Conservation (phyloP, 352 stramenopile genomes). For the Phytophthora ramorum region DNA sequence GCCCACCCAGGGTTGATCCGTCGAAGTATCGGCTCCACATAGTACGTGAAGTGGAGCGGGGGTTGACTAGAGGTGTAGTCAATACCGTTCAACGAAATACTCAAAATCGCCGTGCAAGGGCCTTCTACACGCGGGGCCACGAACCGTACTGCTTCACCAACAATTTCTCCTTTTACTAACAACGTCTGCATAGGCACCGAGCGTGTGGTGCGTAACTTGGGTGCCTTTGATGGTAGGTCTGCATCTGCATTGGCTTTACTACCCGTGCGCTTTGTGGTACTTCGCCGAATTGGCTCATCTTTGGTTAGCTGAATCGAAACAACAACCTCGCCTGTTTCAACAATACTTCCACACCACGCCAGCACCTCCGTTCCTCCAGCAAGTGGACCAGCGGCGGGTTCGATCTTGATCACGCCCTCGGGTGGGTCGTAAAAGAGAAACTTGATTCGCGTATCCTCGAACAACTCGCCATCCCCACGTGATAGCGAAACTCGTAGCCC, state of each 20-base stretch:
- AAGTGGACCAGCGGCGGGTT: constrained; percentile 62
- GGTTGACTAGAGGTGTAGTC: constrained; percentile 67
- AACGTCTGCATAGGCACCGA: constrained; percentile 3
- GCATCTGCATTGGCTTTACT: not conserved
- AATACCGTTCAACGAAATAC: constrained; percentile 80
- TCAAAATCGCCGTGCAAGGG: constrained; percentile 55
- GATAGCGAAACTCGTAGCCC: constrained; percentile 45
- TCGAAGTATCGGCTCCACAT: constrained; percentile 56
- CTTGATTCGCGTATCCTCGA: constrained; percentile 53
- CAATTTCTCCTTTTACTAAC: constrained; percentile 60
- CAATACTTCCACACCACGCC: constrained; percentile 65
- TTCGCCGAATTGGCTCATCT: not conserved
- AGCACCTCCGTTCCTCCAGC: constrained; percentile 60
- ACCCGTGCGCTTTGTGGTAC: constrained; percentile 5
- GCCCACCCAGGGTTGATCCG: constrained; percentile 61
- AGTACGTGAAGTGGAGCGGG: constrained; percentile 67
- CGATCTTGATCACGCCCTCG: constrained; percentile 65
- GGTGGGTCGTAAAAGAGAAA: constrained; percentile 82
- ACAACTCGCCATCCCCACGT: constrained; percentile 31
- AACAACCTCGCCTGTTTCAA: constrained; percentile 72
- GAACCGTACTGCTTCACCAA: constrained; percentile 69
- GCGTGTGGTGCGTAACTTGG: constrained; percentile 1
- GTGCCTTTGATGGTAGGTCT: not conserved
- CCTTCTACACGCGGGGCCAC: constrained; percentile 44
- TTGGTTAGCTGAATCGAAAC: constrained; percentile 50